Base-by-base conservation (phyloP, 768 basidiomycete genomes). In the Pulveroboletus frians region DNA sequence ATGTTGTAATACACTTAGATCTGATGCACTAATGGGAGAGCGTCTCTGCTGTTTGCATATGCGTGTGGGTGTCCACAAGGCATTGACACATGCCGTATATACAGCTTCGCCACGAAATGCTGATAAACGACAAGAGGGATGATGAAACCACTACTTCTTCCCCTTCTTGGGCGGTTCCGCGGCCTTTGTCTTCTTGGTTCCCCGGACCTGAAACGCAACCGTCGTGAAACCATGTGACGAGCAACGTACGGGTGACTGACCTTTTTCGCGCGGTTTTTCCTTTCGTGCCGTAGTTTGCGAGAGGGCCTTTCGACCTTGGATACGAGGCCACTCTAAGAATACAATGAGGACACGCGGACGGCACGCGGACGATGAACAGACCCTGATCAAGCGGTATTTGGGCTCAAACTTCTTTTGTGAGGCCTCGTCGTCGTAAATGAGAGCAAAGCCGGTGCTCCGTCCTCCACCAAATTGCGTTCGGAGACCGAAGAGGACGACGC, bases 211-310 rank as follows among this genome's bases (percentile, higher is more conserved):
- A 13, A 50, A 52, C 45, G 42, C 49, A 49, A 39, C 49, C 27
- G 36, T 63, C 30, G 60, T 59, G 44, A 61, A 56, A 36, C 13
- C 5, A 41, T 46, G 18, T 47, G 14, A 17, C 20, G 11, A 35
- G 52, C 34, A 21, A 44, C 21, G 18, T 23, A 34, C 51, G 17
- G 23, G 27, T 11, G 43, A 61, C 72, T n/a, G 40, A 92, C 94
- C 85, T 97, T 98, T 88, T 99, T 99, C 55, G 88, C 82, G 69
- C 95, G 85, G 76, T 99, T 99, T 83, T 99, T 99, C 65, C 96
- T 84, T 79, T 98, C 95, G 78, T 98, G 97, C 73, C 96, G 87
- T 73, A 98, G 84, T 72, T 98, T 98, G 66, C 96, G 88, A 57
- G 92, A 92, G 46, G 95, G 76, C 72, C 86, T 92, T 37, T 92